Evolutionary conservation across 2,329 filamentous ascomycete species (phyloP).

Genomic region (Parafenestella ontariensis): DNA sequence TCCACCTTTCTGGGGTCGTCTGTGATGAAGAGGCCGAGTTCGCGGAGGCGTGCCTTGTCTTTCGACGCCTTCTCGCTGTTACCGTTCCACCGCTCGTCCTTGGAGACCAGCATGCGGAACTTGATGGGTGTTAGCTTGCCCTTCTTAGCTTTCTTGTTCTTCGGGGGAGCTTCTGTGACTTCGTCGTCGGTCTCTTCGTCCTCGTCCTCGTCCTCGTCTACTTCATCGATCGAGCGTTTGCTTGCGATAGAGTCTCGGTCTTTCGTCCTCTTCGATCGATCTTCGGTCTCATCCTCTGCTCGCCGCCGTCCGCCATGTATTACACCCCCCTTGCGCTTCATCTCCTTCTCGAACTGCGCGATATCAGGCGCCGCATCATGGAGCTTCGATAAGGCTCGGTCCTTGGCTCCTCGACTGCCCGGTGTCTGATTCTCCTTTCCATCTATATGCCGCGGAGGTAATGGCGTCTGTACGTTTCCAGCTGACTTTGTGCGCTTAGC

Average conservation of each 20-base stretch:
- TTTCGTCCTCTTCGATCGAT: conserved; percentile 38
- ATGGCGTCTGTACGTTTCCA: conserved; percentile 59
- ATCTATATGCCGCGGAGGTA: conserved; percentile 42
- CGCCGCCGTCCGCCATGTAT: conserved; percentile 60
- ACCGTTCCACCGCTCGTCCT: conserved; percentile 81
- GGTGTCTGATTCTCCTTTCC: conserved; percentile 89
- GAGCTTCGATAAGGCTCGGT: conserved; percentile 77
- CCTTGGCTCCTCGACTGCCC: conserved; percentile 85
- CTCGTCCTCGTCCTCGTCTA: conserved; percentile 35
- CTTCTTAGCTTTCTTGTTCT: conserved; percentile 65
- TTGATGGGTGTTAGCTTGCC: conserved; percentile 65
- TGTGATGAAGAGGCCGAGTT: conserved; percentile 81
- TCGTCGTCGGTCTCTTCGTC: conserved; percentile 53
- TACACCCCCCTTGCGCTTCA: conserved; percentile 76
- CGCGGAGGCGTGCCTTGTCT: conserved; percentile 82
- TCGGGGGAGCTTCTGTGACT: conserved; percentile 61
- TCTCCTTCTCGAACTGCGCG: conserved; percentile 90
- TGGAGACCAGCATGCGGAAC: conserved; percentile 81
- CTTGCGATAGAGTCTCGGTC: conserved; percentile 50
- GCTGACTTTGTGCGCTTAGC: conserved; percentile 33
- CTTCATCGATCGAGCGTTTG: conserved; percentile 56
- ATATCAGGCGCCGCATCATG: conserved; percentile 84
- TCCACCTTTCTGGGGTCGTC: conserved; percentile 78
- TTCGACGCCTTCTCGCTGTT: conserved; percentile 76
- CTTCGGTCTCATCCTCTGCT: conserved; percentile 47